phyloP scores from a whole-genome alignment of 371 early-diverging fungal genomes.

The Mortierella sp. region DNA sequence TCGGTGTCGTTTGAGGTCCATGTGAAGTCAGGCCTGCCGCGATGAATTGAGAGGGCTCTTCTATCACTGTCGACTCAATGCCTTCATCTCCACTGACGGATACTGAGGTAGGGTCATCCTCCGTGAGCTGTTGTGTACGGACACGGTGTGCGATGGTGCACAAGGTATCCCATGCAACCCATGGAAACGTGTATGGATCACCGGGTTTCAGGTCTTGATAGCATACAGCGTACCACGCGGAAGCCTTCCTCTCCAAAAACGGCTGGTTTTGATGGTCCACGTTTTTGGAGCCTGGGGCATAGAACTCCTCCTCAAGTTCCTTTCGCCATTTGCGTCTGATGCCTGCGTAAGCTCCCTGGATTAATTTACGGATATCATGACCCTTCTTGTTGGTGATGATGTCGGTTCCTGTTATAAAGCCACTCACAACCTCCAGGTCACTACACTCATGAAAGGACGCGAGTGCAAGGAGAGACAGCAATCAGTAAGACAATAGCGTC shows the following conservation, averaged over 20 bases:
- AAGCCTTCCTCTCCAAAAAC: conserved; percentile 62
- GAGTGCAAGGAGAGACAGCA: too few relatives aligned
- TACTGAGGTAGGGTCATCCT: not conserved
- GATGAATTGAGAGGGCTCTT: not conserved
- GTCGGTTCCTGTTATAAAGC: conserved; percentile 40
- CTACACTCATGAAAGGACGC: not conserved
- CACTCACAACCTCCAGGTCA: conserved; percentile 58
- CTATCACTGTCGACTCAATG: not conserved
- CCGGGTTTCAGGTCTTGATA: conserved; percentile 60
- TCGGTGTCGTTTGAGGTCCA: too few relatives aligned
- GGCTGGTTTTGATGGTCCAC: conserved; percentile 40
- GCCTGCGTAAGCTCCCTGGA: conserved; percentile 55
- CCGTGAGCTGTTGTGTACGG: not conserved
- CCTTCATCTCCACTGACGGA: not conserved
- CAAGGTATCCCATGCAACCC: conserved; percentile 66
- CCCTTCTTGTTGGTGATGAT: conserved; percentile 54
- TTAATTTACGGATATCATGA: conserved; percentile 60
- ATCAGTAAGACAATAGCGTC: too few relatives aligned
- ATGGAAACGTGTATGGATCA: conserved; percentile 71
- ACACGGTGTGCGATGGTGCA: conserved; percentile 60
- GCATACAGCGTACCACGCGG: conserved; percentile 81
- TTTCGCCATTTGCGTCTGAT: conserved; percentile 57
- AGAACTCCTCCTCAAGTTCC: conserved; percentile 61
- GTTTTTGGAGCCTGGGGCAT: conserved; percentile 14
- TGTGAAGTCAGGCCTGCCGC: not conserved